These are phyloP conservation scores for Acanthamoeba rhysodes DNA, from an alignment of 208 protist species.

Conservation along the genomic window DNA sequence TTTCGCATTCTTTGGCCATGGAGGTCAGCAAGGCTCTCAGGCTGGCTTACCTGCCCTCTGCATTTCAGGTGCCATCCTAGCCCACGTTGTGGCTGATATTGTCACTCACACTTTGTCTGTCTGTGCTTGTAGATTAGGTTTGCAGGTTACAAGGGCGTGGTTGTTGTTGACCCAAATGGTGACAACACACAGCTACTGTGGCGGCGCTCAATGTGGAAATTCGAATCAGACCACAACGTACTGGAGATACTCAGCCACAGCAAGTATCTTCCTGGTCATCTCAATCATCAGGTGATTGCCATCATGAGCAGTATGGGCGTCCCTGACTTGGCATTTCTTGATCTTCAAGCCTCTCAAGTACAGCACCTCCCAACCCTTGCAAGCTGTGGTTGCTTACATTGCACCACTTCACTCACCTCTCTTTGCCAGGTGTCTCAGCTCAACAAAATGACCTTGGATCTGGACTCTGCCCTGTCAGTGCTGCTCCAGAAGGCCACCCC, in stretches of 20 bases:
- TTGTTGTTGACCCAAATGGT: constrained; percentile 15
- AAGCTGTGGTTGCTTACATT: background rate
- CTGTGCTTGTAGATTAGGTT: constrained; percentile 9
- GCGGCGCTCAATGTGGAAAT: constrained; percentile 7
- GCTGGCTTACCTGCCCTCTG: constrained; percentile 12
- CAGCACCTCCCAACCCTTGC: background rate
- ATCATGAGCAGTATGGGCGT: background rate
- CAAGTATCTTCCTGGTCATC: background rate
- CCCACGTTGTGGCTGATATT: constrained; percentile 3
- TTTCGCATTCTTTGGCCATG: constrained; percentile 8
- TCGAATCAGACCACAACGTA: constrained; percentile 18
- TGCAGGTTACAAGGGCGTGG: constrained; percentile 11
- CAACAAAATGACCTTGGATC: background rate
- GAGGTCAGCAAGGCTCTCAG: background rate
- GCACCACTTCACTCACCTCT: background rate
- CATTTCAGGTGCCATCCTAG: constrained; percentile 25
- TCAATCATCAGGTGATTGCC: constrained; percentile 1
- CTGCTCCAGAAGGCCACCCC: background rate
- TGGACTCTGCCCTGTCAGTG: background rate
- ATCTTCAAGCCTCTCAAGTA: background rate
- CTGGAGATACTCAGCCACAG: background rate
- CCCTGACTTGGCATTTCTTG: background rate
- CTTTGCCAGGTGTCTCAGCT: background rate
- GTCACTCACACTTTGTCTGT: background rate
- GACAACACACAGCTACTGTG: constrained; percentile 13